These are phyloP conservation scores for Posidonia australis DNA, from an alignment of 106 monocot genomes.

Conservation along the genomic window DNA sequence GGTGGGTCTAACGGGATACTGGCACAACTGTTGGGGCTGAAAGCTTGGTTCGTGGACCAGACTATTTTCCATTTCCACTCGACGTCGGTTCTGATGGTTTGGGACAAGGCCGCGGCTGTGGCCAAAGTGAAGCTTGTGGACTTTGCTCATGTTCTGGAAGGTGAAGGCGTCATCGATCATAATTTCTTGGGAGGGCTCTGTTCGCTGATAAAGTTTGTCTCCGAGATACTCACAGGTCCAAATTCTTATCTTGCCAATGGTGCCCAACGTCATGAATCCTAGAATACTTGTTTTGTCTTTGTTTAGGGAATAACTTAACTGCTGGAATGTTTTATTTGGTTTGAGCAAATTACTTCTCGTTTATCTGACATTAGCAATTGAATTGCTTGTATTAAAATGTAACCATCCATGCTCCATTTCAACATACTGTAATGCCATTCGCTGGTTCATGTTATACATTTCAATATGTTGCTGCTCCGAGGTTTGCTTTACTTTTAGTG, in stretches of 20 bases:
- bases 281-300: too few relatives aligned
- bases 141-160: conserved; percentile 69
- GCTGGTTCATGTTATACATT: too few relatives aligned
- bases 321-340: too few relatives aligned
- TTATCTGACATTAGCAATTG: too few relatives aligned
- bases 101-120: conserved; percentile 16
- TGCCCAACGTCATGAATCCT: too few relatives aligned
- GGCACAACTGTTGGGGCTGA: conserved; percentile 55
- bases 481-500: too few relatives aligned
- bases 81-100: conserved; percentile 42
- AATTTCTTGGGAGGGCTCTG: conserved; percentile 84
- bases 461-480: too few relatives aligned
- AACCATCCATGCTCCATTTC: too few relatives aligned
- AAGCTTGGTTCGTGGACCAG: conserved; percentile 84
- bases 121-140: conserved; percentile 61
- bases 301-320: too few relatives aligned
- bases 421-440: too few relatives aligned
- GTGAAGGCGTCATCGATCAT: conserved; percentile 65
- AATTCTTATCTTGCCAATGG: not conserved
- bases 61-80: conserved; percentile 76
- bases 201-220: conserved; percentile 66
- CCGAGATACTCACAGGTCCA: conserved; percentile 23
- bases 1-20: conserved; percentile 42
- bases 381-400: too few relatives aligned
- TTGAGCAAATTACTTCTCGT: too few relatives aligned